Evolutionary conservation across 768 basidiomycete genomes (phyloP).

Genomic region (Amanita polypyramis): DNA sequence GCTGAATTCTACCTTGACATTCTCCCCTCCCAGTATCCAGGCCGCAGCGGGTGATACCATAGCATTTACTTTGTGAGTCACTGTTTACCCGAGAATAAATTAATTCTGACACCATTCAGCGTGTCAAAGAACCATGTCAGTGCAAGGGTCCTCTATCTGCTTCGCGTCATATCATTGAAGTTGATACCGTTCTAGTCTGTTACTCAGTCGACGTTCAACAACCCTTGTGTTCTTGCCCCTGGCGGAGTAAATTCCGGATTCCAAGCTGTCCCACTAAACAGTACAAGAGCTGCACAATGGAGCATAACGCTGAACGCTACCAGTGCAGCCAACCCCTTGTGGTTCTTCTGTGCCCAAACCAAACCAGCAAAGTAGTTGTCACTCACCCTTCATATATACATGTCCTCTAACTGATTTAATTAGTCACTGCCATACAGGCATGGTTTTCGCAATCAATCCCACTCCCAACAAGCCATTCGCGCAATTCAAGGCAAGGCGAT

Average conservation of each 20-base stretch:
- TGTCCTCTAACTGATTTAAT: not conserved
- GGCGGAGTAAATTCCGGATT: conserved; percentile 45
- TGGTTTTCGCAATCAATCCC: conserved; percentile 32
- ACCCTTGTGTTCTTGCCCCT: conserved; percentile 26
- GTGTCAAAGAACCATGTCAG: conserved; percentile 22
- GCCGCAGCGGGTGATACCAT: conserved; percentile 24
- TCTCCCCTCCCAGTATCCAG: conserved; percentile 12
- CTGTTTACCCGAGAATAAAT: not conserved
- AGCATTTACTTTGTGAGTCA: conserved; percentile 27
- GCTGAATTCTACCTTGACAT: conserved; percentile 3
- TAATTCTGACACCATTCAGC: conserved; percentile 10
- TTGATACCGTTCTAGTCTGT: conserved; percentile 21
- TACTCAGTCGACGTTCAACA: conserved; percentile 35
- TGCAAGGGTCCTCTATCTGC: not conserved
- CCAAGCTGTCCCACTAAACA: conserved; percentile 23
- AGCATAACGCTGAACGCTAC: conserved; percentile 30
- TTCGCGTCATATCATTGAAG: not conserved
- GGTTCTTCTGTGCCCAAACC: conserved; percentile 54
- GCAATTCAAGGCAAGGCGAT: conserved; percentile 17
- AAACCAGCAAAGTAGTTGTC: conserved; percentile 18
- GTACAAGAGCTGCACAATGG: conserved; percentile 23
- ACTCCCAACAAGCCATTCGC: conserved; percentile 22
- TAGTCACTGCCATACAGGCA: conserved; percentile 25
- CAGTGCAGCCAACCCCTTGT: conserved; percentile 38
- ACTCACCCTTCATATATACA: not conserved